Conservation (phyloP, 179 eudicot genomes). For the Amaranthus tricolor region DNA sequence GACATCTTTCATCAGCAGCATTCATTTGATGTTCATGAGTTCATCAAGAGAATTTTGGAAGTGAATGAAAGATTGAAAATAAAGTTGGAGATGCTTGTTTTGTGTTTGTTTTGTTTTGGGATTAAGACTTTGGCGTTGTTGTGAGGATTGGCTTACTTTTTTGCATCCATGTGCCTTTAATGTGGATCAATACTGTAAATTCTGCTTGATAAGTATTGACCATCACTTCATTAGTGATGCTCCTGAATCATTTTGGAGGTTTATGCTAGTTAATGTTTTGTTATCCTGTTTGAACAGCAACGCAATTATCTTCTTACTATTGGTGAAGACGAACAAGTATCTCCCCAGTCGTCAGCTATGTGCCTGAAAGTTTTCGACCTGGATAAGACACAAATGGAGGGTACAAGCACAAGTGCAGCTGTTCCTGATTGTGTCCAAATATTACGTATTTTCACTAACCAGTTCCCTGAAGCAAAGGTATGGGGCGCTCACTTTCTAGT, state of each 20-base stretch:
- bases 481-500: too few species aligned
- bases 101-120: neutral
- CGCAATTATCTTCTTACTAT: slow-evolving; percentile 81
- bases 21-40: neutral
- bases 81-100: neutral
- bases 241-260: neutral
- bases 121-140: neutral
- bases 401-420: slow-evolving; percentile 70
- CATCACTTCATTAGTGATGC: neutral
- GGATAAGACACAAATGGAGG: slow-evolving; percentile 76
- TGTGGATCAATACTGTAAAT: neutral
- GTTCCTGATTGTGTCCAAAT: slow-evolving; percentile 86
- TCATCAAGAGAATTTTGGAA: neutral
- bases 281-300: slow-evolving; percentile 50
- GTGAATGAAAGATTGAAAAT: neutral
- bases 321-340: slow-evolving; percentile 87
- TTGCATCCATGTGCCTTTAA: neutral
- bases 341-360: slow-evolving; percentile 58
- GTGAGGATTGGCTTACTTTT: neutral
- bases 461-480: slow-evolving; percentile 93
- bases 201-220: neutral
- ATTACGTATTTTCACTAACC: slow-evolving; percentile 81
- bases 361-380: slow-evolving; percentile 93
- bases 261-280: slow-evolving; percentile 16
- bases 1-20: neutral